Conservation (phyloP, 208 protist genomes). For the Strigomonas culicis region DNA sequence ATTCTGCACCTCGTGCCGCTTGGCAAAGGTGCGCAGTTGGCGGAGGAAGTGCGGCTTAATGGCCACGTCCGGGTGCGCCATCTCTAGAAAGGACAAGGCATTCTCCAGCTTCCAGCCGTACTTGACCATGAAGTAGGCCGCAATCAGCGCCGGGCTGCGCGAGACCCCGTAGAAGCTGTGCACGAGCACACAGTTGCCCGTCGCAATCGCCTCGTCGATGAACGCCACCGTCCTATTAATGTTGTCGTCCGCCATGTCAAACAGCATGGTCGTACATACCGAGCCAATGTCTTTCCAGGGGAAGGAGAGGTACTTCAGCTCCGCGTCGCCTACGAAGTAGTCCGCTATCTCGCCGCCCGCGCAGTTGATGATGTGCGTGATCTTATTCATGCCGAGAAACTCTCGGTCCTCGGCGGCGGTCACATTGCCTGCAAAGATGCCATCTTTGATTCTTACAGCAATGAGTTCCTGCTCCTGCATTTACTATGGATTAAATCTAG, state of each 20-base stretch:
- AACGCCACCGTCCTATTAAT: slow-evolving; percentile 70
- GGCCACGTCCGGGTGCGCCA: slow-evolving; percentile 85
- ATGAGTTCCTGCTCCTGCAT: slow-evolving; percentile 65
- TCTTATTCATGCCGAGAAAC: slow-evolving; percentile 91
- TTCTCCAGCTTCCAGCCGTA: slow-evolving; percentile 91
- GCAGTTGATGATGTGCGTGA: slow-evolving; percentile 92
- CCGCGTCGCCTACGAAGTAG: slow-evolving; percentile 68
- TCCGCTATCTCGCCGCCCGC: slow-evolving; percentile 80
- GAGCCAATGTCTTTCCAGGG: slow-evolving; percentile 83
- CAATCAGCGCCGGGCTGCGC: slow-evolving; percentile 74
- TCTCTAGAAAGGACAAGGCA: slow-evolving; percentile 75
- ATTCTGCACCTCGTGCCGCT: slow-evolving; percentile 64
- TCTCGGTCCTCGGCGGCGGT: slow-evolving; percentile 80
- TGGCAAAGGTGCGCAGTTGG: slow-evolving; percentile 87
- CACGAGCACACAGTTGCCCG: slow-evolving; percentile 87
- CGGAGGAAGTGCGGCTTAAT: slow-evolving; percentile 91
- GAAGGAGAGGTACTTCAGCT: slow-evolving; percentile 88
- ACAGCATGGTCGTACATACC: slow-evolving; percentile 76
- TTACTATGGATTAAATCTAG: neutral
- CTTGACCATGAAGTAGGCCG: slow-evolving; percentile 90
- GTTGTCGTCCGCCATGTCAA: slow-evolving; percentile 83
- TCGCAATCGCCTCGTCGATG: slow-evolving; percentile 80
- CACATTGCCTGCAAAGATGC: slow-evolving; percentile 90
- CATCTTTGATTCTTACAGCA: slow-evolving; percentile 90
- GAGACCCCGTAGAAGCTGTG: slow-evolving; percentile 83